Percentiles rank a stretch among this genome's conserved stretches.
These are phyloP conservation scores for Setaria italica DNA, from an alignment of 202 grass and related monocot genomes.

Conservation along the genomic window DNA sequence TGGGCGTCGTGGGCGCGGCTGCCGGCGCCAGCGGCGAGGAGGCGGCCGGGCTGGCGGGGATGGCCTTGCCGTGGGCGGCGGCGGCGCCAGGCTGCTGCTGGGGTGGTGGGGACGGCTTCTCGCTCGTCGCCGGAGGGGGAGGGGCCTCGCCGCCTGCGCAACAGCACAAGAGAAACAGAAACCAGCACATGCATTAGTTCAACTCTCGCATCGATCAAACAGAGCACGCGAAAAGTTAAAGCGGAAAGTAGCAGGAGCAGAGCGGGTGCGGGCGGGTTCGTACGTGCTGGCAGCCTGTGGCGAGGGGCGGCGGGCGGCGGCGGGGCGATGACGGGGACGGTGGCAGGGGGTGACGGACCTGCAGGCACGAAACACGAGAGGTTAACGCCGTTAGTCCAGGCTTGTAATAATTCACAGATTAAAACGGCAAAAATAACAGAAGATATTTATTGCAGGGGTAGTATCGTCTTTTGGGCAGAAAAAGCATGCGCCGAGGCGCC, in stretches of 20 bases:
- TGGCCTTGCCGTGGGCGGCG: slow-evolving; percentile 32
- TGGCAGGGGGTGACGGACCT: slow-evolving; percentile 40
- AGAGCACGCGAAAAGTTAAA: neutral
- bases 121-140: slow-evolving; percentile 21
- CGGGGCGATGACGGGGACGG: slow-evolving; percentile 35
- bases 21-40: neutral
- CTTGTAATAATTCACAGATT: neutral
- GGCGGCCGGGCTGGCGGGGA: slow-evolving; percentile 10
- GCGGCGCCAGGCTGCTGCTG: slow-evolving; percentile 36
- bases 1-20: neutral
- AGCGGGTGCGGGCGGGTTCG: neutral
- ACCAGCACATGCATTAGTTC: neutral
- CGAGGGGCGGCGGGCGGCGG: slow-evolving; percentile 41
- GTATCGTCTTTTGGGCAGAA: neutral
- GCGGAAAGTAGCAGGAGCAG: neutral
- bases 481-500: neutral
- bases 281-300: slow-evolving; percentile 50
- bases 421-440: neutral
- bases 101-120: slow-evolving; percentile 51
- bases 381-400: neutral
- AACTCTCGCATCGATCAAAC: neutral
- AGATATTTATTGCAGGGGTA: neutral
- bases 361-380: neutral
- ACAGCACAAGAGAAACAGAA: neutral
- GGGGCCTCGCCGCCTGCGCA: slow-evolving; percentile 35